Conservation (phyloP, 2,329 filamentous ascomycete species). For the Xylogone sp. region DNA sequence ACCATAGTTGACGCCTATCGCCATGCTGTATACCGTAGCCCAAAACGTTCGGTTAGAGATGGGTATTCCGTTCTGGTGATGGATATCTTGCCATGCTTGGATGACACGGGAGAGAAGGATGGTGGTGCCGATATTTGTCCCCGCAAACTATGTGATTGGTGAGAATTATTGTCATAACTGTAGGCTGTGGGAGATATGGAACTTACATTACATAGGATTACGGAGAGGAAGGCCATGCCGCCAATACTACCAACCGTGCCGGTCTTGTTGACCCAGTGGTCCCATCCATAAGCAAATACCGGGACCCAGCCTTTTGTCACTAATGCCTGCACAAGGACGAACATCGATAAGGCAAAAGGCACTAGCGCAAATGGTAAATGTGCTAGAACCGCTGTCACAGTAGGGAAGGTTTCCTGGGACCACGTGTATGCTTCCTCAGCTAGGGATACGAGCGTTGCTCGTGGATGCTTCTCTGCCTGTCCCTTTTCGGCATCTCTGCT, state of each 20-base stretch:
- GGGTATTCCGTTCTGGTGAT: constrained; percentile 36
- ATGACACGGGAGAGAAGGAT: constrained; percentile 69
- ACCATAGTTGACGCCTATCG: constrained; percentile 70
- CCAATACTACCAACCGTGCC: constrained; percentile 65
- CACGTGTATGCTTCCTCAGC: constrained; percentile 45
- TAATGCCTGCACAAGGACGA: constrained; percentile 67
- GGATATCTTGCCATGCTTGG: constrained; percentile 64
- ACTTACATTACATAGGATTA: constrained; percentile 69
- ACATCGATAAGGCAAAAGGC: constrained; percentile 72
- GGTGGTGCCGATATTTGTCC: constrained; percentile 73
- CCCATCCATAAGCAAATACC: constrained; percentile 71
- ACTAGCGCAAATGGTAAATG: constrained; percentile 66
- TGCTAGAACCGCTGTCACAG: constrained; percentile 58
- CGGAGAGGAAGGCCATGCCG: constrained; percentile 70
- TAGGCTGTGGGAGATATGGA: neutral
- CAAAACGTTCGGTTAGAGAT: constrained; percentile 67
- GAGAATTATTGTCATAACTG: constrained; percentile 3
- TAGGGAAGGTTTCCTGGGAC: constrained; percentile 68
- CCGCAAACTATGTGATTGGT: constrained; percentile 55
- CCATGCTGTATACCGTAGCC: constrained; percentile 73
- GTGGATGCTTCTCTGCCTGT: constrained; percentile 14
- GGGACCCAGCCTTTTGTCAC: constrained; percentile 73
- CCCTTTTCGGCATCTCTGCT: constrained; percentile 17
- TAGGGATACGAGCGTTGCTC: constrained; percentile 50
- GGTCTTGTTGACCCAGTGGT: constrained; percentile 67